Percentiles rank a stretch among this genome's conserved stretches.
phyloP scores from a whole-genome alignment of 176 grass and related monocot species.

The bread wheat (Triticum aestivum) region IWGSC_CS_RefSeq_v2.1 NC_057813.1:383678129-383678628 shows the following conservation, averaged over 20 bases:
- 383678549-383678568: slow-evolving; percentile 26
- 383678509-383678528: slow-evolving; percentile 12
- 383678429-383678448: slow-evolving; percentile 3
- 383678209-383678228: slow-evolving; percentile 27
- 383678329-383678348: slow-evolving; percentile 30
- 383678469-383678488: not conserved
- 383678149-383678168: slow-evolving; percentile 58
- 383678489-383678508: slow-evolving; percentile 6
- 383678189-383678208: slow-evolving; percentile 33
- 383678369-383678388: slow-evolving; percentile 27
- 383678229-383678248: slow-evolving; percentile 39
- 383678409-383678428: slow-evolving; percentile 15
- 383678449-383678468: not conserved
- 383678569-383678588: slow-evolving; percentile 1
- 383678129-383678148: slow-evolving; percentile 30
- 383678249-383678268: slow-evolving; percentile 59
- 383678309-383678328: slow-evolving; percentile 48
- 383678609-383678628: slow-evolving; percentile 18
- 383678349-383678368: slow-evolving; percentile 41
- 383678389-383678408: slow-evolving; percentile 1
- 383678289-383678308: slow-evolving; percentile 44
- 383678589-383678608: slow-evolving; percentile 7
- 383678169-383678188: slow-evolving; percentile 25
- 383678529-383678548: not conserved
- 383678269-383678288: slow-evolving; percentile 35